These are phyloP conservation scores for Puccinellia tenuiflora DNA, from an alignment of 176 grass and related monocot genomes.

Conservation along the genomic window DNA sequence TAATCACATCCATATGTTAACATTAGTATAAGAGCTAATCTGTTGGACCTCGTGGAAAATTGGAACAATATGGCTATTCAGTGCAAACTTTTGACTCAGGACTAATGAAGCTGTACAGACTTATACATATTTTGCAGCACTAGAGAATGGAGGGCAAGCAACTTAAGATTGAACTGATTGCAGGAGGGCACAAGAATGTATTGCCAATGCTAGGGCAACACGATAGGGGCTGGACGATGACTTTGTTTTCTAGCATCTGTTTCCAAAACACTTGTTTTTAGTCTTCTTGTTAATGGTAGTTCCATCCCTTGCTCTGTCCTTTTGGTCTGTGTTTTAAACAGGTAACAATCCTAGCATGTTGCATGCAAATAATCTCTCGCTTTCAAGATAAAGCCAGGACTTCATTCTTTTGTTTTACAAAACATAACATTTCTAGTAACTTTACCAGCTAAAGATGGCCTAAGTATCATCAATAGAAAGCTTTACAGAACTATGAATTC, in stretches of 20 bases:
- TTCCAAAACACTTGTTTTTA: background rate
- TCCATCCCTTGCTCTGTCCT: background rate
- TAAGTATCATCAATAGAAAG: background rate
- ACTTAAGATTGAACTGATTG: background rate
- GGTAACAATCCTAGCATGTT: background rate
- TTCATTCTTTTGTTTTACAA: background rate
- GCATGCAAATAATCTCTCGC: background rate
- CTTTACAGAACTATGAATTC: background rate
- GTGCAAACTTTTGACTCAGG: background rate
- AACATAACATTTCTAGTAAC: background rate
- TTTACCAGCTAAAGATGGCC: background rate
- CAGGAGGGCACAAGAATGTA: background rate
- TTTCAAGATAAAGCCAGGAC: background rate
- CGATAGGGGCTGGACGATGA: background rate
- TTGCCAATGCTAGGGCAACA: background rate
- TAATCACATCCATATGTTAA: background rate
- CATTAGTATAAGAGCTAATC: background rate
- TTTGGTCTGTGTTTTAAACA: background rate
- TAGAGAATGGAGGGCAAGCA: background rate
- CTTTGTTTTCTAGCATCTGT: background rate
- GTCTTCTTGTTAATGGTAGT: background rate
- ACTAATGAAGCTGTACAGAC: background rate
- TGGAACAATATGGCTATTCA: background rate
- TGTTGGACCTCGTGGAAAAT: background rate
- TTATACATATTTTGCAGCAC: background rate